A percentile compares a stretch with the other conserved stretches of the same genome.
Evolutionary conservation across 805 yeast genomes (phyloP).

Genomic region (Sugiyamaella qingdaonensis): DNA sequence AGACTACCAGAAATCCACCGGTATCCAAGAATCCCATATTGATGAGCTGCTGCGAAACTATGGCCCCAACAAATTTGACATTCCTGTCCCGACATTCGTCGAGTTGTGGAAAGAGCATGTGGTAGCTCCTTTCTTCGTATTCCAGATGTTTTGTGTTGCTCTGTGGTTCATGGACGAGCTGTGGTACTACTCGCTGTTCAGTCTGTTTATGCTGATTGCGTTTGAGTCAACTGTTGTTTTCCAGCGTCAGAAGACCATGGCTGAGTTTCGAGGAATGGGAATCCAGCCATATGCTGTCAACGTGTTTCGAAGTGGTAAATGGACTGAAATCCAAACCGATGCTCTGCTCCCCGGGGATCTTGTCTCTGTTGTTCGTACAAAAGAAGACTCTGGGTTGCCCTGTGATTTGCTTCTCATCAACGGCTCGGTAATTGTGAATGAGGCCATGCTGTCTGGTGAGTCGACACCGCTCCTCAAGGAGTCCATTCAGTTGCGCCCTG

Average conservation of each 20-base stretch:
- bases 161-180: constrained; percentile 94
- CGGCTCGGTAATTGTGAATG: constrained; percentile 94
- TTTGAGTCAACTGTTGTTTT: constrained; percentile 93
- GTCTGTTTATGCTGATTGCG: constrained; percentile 84
- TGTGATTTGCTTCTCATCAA: constrained; percentile 84
- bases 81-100: constrained; percentile 86
- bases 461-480: constrained; percentile 95
- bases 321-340: constrained; percentile 68
- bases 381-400: constrained; percentile 87
- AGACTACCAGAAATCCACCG: constrained; percentile 52
- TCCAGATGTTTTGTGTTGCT: constrained; percentile 93
- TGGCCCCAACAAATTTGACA: constrained; percentile 87
- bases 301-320: constrained; percentile 63
- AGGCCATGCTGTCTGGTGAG: constrained; percentile 98
- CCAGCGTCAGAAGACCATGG: constrained; percentile 92
- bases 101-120: constrained; percentile 97
- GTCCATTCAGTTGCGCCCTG: constrained; percentile 79
- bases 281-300: constrained; percentile 81
- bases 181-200: constrained; percentile 92
- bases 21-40: constrained; percentile 37
- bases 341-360: constrained; percentile 84
- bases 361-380: constrained; percentile 81
- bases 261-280: constrained; percentile 96
- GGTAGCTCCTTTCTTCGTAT: constrained; percentile 95
- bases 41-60: constrained; percentile 50